Evolutionary conservation across 2,329 filamentous ascomycete species (phyloP).

Genomic region (Hansfordia pulvinata): DNA sequence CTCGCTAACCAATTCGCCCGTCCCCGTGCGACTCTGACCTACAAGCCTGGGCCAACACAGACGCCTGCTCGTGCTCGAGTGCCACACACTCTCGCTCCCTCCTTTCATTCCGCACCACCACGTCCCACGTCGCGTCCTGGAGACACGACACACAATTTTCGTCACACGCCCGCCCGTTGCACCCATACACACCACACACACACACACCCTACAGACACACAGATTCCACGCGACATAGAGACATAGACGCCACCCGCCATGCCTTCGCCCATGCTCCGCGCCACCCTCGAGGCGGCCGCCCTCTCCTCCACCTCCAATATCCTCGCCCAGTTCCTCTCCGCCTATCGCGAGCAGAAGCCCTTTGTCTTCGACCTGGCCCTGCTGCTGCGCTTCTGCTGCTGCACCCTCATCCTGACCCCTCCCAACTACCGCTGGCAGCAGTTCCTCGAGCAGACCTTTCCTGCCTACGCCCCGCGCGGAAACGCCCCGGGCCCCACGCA

Average conservation of each 20-base stretch:
- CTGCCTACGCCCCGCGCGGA: constrained; percentile 23
- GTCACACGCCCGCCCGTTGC: not conserved
- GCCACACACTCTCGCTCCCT: too few relatives aligned
- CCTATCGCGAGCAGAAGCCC: constrained; percentile 26
- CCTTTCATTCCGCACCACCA: too few relatives aligned
- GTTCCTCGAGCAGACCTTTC: constrained; percentile 36
- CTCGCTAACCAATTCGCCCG: too few relatives aligned
- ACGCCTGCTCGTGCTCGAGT: too few relatives aligned
- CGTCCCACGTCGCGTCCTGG: too few relatives aligned
- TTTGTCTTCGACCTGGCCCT: constrained; percentile 31
- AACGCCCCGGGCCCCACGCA: constrained; percentile 3
- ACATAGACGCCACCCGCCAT: constrained; percentile 17
- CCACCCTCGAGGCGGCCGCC: constrained; percentile 36
- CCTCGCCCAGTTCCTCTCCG: constrained; percentile 37
- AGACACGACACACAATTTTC: too few relatives aligned
- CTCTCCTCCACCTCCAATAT: constrained; percentile 40
- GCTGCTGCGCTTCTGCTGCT: constrained; percentile 38
- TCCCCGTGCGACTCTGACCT: too few relatives aligned
- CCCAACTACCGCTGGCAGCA: constrained; percentile 46
- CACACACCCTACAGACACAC: constrained; percentile 1
- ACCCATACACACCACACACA: not conserved
- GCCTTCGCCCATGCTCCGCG: constrained; percentile 35
- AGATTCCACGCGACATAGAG: too few relatives aligned
- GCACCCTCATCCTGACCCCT: constrained; percentile 38
- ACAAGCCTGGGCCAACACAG: too few relatives aligned